These are phyloP conservation scores for Ilex asprella DNA, from an alignment of 257 asterid species.

Conservation along the genomic window DNA sequence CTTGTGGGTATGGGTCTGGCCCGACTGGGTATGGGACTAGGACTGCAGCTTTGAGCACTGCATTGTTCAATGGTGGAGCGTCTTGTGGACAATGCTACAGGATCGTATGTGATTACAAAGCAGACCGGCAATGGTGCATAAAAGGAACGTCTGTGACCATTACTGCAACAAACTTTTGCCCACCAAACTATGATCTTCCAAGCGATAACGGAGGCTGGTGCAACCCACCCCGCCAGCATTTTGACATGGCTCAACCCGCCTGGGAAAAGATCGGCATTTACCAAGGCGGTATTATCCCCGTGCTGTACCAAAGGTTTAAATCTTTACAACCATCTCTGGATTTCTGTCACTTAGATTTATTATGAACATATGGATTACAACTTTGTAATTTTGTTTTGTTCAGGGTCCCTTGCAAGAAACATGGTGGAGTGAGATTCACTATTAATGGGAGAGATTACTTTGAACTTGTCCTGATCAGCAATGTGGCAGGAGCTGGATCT, in stretches of 20 bases:
- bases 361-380: no score
- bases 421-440: constrained; percentile 76
- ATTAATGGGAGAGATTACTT: constrained; percentile 69
- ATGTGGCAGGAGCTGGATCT: constrained; percentile 81
- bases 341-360: no score
- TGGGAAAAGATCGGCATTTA: constrained; percentile 65
- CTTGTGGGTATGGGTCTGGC: constrained; percentile 62
- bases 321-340: neutral
- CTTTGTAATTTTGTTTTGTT: neutral
- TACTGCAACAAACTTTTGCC: constrained; percentile 69
- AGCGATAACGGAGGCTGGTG: constrained; percentile 75
- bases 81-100: constrained; percentile 62
- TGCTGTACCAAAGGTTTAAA: constrained; percentile 48
- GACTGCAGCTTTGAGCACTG: constrained; percentile 68
- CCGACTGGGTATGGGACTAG: constrained; percentile 45
- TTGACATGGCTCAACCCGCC: constrained; percentile 79
- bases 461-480: constrained; percentile 59
- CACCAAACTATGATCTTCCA: constrained; percentile 56
- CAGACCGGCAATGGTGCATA: constrained; percentile 37
- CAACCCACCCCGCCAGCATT: constrained; percentile 70
- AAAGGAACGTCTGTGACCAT: constrained; percentile 46
- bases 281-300: constrained; percentile 55
- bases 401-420: constrained; percentile 83
- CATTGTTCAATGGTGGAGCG: constrained; percentile 50
- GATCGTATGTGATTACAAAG: constrained; percentile 44